phyloP scores from a whole-genome alignment of 768 basidiomycete genomes.

The Scleroderma citrinum region DNA sequence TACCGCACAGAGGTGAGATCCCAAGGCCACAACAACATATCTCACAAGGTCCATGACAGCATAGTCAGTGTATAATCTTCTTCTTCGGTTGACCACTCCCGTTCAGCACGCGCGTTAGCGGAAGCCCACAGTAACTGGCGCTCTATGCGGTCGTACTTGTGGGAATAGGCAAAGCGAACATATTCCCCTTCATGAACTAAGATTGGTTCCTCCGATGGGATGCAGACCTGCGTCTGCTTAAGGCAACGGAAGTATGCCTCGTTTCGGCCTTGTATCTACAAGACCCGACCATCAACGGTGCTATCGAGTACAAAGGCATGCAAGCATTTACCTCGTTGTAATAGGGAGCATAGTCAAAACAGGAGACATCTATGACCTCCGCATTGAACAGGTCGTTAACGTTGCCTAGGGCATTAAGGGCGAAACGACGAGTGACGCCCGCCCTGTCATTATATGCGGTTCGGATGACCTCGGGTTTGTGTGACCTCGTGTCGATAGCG shows the following conservation, averaged over 20 bases:
- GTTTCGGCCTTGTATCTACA: not conserved
- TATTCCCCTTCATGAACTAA: not conserved
- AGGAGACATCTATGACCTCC: not conserved
- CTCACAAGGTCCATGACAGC: not conserved
- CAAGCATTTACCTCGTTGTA: slow-evolving; percentile 2
- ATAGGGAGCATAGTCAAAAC: not conserved
- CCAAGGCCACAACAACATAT: not conserved
- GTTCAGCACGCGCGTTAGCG: not conserved
- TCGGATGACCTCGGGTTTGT: not conserved
- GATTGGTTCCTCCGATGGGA: not conserved
- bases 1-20: no score
- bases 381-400: slow-evolving; percentile 2
- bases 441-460: slow-evolving; percentile 4
- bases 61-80: not conserved
- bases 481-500: slow-evolving; percentile 1
- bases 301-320: not conserved
- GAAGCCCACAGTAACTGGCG: not conserved
- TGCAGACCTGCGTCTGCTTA: not conserved
- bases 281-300: not conserved
- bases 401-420: slow-evolving; percentile 1
- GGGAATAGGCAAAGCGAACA: slow-evolving; percentile 1
- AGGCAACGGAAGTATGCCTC: not conserved
- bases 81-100: not conserved
- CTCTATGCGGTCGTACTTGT: slow-evolving; percentile 2
- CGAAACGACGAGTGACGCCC: slow-evolving; percentile 2